Evolutionary conservation across 208 protist genomes (phyloP).

Genomic region (Kentomonas sorsogonicus): DNA sequence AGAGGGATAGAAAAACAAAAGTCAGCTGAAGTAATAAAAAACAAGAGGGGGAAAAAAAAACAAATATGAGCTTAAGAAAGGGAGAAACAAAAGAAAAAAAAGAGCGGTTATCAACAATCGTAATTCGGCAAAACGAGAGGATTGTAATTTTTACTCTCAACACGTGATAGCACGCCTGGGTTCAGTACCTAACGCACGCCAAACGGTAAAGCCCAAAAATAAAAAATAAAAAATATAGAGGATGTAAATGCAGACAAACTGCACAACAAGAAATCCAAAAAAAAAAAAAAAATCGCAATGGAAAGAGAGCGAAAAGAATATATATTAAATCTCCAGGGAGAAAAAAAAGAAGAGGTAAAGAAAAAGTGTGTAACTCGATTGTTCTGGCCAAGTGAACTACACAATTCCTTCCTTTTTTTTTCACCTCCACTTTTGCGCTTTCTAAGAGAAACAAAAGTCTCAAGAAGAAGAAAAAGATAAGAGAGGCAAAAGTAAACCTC

Average conservation of each 20-base stretch:
- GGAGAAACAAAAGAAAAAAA: slow-evolving; percentile 1
- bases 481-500: neutral
- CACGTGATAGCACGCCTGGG: neutral
- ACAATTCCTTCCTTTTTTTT: neutral
- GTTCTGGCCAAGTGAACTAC: neutral
- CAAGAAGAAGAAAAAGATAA: neutral
- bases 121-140: neutral
- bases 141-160: neutral
- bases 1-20: slow-evolving; percentile 1
- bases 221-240: slow-evolving; percentile 15
- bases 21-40: slow-evolving; percentile 1
- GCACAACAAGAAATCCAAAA: neutral
- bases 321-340: neutral
- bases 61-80: too few species aligned
- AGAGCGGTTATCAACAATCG: slow-evolving; percentile 1
- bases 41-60: neutral
- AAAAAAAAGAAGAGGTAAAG: neutral
- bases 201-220: neutral
- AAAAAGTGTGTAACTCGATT: neutral
- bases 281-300: slow-evolving; percentile 5
- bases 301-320: slow-evolving; percentile 2
- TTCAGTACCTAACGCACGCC: too few species aligned
- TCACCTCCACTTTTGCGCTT: neutral
- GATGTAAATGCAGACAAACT: neutral
- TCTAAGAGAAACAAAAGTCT: neutral